Percentiles rank a stretch among this genome's conserved stretches.
These are phyloP conservation scores for Flueggea neowawraea DNA, from an alignment of 441 rosid genomes.

Conservation along the genomic window DNA sequence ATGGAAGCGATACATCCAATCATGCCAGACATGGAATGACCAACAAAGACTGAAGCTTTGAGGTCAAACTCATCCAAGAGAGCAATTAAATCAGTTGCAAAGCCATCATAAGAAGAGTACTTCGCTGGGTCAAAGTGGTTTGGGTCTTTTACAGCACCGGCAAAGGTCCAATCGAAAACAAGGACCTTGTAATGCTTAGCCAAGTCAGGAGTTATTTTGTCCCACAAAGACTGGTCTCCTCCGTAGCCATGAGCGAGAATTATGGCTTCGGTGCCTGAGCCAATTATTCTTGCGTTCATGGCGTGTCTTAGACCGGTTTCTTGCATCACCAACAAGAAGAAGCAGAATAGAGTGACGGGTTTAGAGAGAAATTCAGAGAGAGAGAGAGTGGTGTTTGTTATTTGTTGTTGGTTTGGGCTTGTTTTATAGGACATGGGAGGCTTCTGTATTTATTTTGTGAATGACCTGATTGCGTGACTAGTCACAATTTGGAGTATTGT, in stretches of 20 bases:
- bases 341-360: no score
- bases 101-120: slow-evolving; percentile 54
- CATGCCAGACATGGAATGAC: slow-evolving; percentile 92
- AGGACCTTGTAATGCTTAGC: slow-evolving; percentile 44
- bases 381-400: background rate
- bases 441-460: no score
- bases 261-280: slow-evolving; percentile 44
- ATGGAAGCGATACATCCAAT: slow-evolving; percentile 80
- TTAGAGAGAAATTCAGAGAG: no score
- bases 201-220: slow-evolving; percentile 56
- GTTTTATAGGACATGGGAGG: background rate
- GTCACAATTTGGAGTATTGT: no score
- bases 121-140: slow-evolving; percentile 50
- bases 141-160: slow-evolving; percentile 61
- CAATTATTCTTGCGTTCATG: slow-evolving; percentile 62
- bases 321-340: slow-evolving; percentile 17
- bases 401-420: slow-evolving; percentile 1
- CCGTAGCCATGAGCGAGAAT: slow-evolving; percentile 85
- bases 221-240: slow-evolving; percentile 71
- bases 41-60: slow-evolving; percentile 48
- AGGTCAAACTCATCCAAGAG: slow-evolving; percentile 58
- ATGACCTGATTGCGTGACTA: no score
- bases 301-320: slow-evolving; percentile 41
- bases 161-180: slow-evolving; percentile 72
- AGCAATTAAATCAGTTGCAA: slow-evolving; percentile 51